These are phyloP conservation scores for Apostasia shenzhenica DNA, from an alignment of 106 monocot species.

Conservation along the genomic window DNA sequence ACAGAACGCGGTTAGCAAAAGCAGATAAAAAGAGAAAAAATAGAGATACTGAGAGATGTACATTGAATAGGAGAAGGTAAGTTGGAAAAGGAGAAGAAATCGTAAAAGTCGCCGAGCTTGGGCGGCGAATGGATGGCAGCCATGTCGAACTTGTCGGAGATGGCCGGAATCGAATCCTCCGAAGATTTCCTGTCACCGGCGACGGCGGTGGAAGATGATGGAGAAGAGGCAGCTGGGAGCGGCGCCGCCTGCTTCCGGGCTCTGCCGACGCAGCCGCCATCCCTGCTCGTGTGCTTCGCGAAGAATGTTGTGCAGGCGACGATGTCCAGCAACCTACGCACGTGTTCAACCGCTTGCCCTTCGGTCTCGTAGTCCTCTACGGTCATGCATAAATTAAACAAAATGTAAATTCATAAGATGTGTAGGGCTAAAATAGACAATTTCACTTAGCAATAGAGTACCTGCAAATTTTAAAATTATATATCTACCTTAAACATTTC, in stretches of 20 bases:
- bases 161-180: constrained; percentile 40
- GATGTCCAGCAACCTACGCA: constrained; percentile 86
- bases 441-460: not conserved
- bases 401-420: not conserved
- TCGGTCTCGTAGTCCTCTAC: constrained; percentile 69
- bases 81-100: constrained; percentile 86
- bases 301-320: constrained; percentile 71
- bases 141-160: constrained; percentile 95
- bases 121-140: constrained; percentile 79
- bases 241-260: constrained; percentile 8
- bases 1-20: constrained; percentile 2
- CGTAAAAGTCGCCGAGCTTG: constrained; percentile 87
- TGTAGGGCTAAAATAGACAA: not conserved
- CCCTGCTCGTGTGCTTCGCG: constrained; percentile 18
- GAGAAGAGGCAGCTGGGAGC: not conserved
- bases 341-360: constrained; percentile 50
- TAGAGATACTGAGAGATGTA: constrained; percentile 7
- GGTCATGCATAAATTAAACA: constrained; percentile 4
- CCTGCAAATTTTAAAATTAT: not conserved
- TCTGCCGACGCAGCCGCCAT: constrained; percentile 13
- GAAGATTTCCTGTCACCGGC: not conserved
- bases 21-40: not conserved
- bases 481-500: too few species aligned
- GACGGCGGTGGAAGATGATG: not conserved
- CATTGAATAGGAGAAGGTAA: constrained; percentile 65